Conservation (phyloP, 2,329 filamentous ascomycete genomes). For the Ampelomyces quisqualis region DNA sequence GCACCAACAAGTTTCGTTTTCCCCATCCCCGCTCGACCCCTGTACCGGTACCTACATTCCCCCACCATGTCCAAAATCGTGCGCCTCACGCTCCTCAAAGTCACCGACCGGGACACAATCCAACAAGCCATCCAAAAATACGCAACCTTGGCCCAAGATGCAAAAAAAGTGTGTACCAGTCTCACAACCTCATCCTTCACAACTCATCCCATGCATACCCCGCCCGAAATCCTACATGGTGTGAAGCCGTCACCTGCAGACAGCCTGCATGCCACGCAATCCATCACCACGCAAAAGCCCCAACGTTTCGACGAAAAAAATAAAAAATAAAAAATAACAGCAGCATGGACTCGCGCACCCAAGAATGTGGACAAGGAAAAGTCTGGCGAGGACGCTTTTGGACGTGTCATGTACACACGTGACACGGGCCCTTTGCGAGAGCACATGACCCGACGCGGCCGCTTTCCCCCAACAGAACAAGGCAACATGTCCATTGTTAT, state of each 20-base stretch:
- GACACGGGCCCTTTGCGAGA: too few species aligned
- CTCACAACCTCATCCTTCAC: background rate
- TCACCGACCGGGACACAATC: slow-evolving; percentile 31
- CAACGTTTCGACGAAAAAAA: too few species aligned
- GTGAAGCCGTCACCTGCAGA: slow-evolving; percentile 7
- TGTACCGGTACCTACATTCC: background rate
- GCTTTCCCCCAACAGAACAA: too few species aligned
- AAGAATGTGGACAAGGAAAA: too few species aligned
- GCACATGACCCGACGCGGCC: too few species aligned
- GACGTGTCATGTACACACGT: too few species aligned
- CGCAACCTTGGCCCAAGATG: slow-evolving; percentile 35
- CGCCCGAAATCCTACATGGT: slow-evolving; percentile 10
- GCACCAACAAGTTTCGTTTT: slow-evolving; percentile 1
- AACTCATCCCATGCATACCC: slow-evolving; percentile 15
- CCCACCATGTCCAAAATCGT: slow-evolving; percentile 34
- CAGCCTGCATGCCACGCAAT: slow-evolving; percentile 17
- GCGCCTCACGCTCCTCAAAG: slow-evolving; percentile 43
- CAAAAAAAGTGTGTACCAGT: slow-evolving; percentile 35
- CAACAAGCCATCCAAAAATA: slow-evolving; percentile 37
- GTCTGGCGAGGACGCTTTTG: too few species aligned
- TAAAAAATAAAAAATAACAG: too few species aligned
- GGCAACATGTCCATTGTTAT: too few species aligned
- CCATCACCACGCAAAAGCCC: slow-evolving; percentile 18
- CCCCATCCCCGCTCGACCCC: too few species aligned
- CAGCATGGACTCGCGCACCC: slow-evolving; percentile 8